Evolutionary conservation across 176 grass and related monocot species (phyloP).

Genomic region (Poa annua): DNA sequence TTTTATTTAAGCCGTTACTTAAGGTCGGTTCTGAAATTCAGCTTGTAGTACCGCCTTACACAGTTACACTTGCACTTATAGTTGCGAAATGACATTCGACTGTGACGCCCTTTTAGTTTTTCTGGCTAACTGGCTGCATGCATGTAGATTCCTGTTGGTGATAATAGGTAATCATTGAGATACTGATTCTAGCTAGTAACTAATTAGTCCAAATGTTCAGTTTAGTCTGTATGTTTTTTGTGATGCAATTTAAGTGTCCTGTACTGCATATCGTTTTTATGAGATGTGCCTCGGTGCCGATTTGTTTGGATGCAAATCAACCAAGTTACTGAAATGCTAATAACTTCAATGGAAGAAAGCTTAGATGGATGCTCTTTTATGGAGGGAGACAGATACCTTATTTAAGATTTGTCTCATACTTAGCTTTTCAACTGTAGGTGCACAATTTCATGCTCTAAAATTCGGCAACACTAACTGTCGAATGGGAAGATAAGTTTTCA

Average conservation of each 20-base stretch:
- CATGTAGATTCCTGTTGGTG: not conserved
- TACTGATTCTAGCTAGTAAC: not conserved
- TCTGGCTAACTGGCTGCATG: not conserved
- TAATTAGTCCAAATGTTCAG: not conserved
- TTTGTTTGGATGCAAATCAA: not conserved
- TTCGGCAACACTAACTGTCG: not conserved
- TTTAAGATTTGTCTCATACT: slow-evolving; percentile 24
- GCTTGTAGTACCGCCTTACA: not conserved
- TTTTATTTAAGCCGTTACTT: not conserved
- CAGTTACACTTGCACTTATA: not conserved
- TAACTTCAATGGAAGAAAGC: not conserved
- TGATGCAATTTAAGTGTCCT: not conserved
- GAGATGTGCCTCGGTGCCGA: not conserved
- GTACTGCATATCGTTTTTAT: slow-evolving; percentile 14
- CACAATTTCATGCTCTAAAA: not conserved
- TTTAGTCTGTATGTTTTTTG: not conserved
- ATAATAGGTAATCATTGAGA: not conserved
- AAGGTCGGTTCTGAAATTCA: slow-evolving; percentile 4
- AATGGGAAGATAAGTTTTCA: not conserved
- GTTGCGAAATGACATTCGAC: not conserved
- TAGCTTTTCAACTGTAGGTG: slow-evolving; percentile 22
- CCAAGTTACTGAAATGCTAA: not conserved
- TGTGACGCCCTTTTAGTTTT: not conserved
- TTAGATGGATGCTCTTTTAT: not conserved
- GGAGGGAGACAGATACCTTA: not conserved